Base-by-base conservation (phyloP, 345 rosid species). In the Toxicodendron radicans region DNA sequence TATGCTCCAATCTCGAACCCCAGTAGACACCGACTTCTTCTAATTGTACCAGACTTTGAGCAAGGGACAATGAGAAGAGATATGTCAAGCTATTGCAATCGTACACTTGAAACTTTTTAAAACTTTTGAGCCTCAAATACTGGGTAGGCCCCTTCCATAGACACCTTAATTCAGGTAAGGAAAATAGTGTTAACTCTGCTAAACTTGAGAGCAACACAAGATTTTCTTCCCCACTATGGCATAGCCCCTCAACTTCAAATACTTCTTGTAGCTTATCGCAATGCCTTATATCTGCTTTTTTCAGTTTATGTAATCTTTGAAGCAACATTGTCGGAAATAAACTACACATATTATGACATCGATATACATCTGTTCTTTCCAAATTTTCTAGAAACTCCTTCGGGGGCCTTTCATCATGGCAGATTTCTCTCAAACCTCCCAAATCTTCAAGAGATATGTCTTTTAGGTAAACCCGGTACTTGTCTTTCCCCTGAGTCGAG, bases 61-160 rank as follows among this genome's bases (percentile, higher is more conserved):
- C 30, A 27, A 27, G 30, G 30, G 30, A 27, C 30, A 2, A 27
- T 27, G 30, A 27, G 30, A 27, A 27, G 30, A 27, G 30, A 27
- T 27, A 27, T 27, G 30, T 27, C 30, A 27, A 27, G 30, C 30
- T 43, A 43, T 43, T 43, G 10, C 9, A 43, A 0, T 0, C 46
- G 1, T 4, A 1, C 46, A 43, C 11, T 27, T 27, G 0, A 43
- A 43, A 63, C 33, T 4, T 1, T 24, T 17, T 52, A 18, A 73
- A 70, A 52, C 69, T 32, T 5, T 13, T 2, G 11, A 73, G 62
- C 62, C 52, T 73, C 32, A 62, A 60, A 20, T 62, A 10, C 33
- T 49, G 58, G 49, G 70, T 51, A 18, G 76, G 76, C 0, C 63
- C 70, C 53, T 32, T 73, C 62, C 69, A 73, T 49, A 73, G 32